These are phyloP conservation scores for Coemansia reversa DNA, from an alignment of 192 early-diverging fungal genomes.

Conservation along the genomic window DNA sequence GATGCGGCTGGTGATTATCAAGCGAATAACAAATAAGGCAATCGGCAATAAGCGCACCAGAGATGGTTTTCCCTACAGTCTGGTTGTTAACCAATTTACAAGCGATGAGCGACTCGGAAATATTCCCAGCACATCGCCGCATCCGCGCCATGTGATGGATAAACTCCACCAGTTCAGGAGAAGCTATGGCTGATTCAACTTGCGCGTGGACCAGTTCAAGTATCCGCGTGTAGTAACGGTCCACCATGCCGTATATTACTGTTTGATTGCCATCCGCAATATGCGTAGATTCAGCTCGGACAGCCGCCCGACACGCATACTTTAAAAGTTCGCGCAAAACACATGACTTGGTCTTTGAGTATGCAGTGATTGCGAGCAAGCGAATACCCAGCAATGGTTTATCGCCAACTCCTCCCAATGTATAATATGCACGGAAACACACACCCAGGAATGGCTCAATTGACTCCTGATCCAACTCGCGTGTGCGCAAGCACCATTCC, in stretches of 20 bases:
- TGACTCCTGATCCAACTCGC: constrained; percentile 19
- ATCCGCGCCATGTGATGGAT: constrained; percentile 12
- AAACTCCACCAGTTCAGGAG: constrained; percentile 44
- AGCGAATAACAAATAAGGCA: not conserved
- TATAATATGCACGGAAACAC: constrained; percentile 47
- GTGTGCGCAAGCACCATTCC: constrained; percentile 41
- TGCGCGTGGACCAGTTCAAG: constrained; percentile 5
- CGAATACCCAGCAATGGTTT: constrained; percentile 19
- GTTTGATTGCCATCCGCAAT: not conserved
- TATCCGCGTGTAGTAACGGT: constrained; percentile 18
- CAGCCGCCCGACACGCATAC: constrained; percentile 18
- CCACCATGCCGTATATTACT: not conserved
- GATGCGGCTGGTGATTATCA: not conserved
- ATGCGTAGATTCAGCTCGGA: constrained; percentile 2
- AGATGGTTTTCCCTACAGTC: constrained; percentile 9
- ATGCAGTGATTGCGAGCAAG: constrained; percentile 26
- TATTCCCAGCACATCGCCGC: not conserved
- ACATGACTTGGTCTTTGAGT: constrained; percentile 27
- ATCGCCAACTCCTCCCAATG: constrained; percentile 14
- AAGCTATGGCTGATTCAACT: constrained; percentile 5
- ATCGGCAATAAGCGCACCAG: constrained; percentile 9
- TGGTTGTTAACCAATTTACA: constrained; percentile 1
- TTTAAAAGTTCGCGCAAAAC: constrained; percentile 40
- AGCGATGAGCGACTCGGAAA: constrained; percentile 7
- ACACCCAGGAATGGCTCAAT: constrained; percentile 24